Evolutionary conservation across 306 rosid genomes (phyloP).

Genomic region (Luffa aegyptiaca): DNA sequence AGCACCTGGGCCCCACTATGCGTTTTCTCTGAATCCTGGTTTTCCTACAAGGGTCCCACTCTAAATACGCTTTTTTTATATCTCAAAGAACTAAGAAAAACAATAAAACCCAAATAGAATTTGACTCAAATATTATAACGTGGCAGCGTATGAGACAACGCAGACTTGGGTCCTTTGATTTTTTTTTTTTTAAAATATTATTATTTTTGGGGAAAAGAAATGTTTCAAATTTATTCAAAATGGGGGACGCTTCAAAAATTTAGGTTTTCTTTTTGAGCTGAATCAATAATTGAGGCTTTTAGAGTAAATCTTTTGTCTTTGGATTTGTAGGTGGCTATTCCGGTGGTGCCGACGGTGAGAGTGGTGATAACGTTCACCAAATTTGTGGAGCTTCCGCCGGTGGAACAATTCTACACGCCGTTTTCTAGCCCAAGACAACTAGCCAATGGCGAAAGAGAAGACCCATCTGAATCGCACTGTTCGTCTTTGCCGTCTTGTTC

Average conservation of each 20-base stretch:
- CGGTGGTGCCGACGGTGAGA: conserved; percentile 93
- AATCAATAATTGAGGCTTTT: neutral
- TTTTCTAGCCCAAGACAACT: conserved; percentile 71
- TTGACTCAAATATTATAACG: neutral
- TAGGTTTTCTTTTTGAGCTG: too few relatives aligned
- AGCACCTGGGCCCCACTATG: neutral
- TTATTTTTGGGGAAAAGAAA: neutral
- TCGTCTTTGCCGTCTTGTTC: conserved; percentile 15
- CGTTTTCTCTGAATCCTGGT: neutral
- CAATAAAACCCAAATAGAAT: neutral
- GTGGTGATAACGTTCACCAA: conserved; percentile 93
- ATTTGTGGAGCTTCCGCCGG: conserved; percentile 72
- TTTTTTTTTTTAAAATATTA: neutral
- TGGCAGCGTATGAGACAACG: neutral
- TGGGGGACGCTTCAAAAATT: neutral
- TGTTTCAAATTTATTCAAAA: neutral
- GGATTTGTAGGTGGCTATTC: conserved; percentile 66
- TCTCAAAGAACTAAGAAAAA: neutral
- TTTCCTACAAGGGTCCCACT: neutral
- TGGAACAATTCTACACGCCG: conserved; percentile 77
- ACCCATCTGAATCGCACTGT: conserved; percentile 8
- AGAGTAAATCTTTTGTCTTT: neutral
- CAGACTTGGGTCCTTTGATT: neutral
- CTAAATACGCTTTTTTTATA: neutral
- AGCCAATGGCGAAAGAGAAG: conserved; percentile 24